Base-by-base conservation (phyloP, 2,329 filamentous ascomycete genomes). In the Aspergillus ibericus region DNA sequence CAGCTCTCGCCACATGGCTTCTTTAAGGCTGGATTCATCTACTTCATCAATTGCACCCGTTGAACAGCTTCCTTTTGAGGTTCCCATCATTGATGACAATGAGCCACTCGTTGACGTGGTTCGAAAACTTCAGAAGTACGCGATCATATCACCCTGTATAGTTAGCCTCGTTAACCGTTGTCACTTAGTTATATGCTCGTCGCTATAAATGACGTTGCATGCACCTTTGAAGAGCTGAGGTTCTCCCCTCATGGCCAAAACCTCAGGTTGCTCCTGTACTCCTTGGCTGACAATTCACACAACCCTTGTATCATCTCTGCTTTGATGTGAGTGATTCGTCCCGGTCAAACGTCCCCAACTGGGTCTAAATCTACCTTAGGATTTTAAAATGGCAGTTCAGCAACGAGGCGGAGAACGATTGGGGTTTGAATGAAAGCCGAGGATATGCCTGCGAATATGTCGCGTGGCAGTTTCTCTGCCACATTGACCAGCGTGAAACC, bases 391-490 rank as follows among this genome's bases (percentile, higher is more conserved):
- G 81, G 66, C 80, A 85, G 53, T 87, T 86, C 65, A 73, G 74
- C 16, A 78, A 78, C 12, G 70, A 78, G 3, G 80, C 82, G 42
- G 72, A 80, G 49, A 81, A 82, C 51, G 83, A 85, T 59, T 79
- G 81, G 58, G 83, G 82, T 1, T 73, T 86, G 27, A 84, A 85
- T 56, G 78, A 82, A 65, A 82, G 81, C 9, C 77, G 83, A 62
- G 84, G 81, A 13, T 78, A 81, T 66, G 84, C 84, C 5, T 87
- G 85, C 65, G 84, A 87, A 70, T 81, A 84, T 56, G 80, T 86
- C 7, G 84, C 84, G n/a, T 86, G 84, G 83, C 81, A 85, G 53
- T 86, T 85, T 58, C 71, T 87, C 22, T 81, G 81, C 27, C 81
- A 81, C 60, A 71, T 87, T 44, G 81, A 82, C 10, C 80, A 84